Conservation (phyloP, 2,329 filamentous ascomycete genomes). For the Diaporthe humulicola region DNA sequence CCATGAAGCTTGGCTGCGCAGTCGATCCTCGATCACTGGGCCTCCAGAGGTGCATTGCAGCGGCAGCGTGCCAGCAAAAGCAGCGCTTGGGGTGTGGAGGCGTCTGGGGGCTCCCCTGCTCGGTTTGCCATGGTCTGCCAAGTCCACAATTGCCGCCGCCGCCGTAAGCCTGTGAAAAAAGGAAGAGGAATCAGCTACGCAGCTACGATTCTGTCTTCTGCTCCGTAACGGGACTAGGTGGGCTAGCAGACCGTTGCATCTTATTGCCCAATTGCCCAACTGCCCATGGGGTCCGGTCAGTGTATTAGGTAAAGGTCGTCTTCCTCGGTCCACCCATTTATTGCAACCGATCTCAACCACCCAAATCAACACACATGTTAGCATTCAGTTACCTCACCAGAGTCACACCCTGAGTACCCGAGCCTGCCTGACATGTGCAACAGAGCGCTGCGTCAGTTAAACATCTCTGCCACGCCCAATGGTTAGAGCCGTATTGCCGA, state of each 20-base stretch:
- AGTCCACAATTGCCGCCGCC: constrained; percentile 8
- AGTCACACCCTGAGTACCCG: not conserved
- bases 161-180: constrained; percentile 21
- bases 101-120: constrained; percentile 19
- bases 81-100: constrained; percentile 12
- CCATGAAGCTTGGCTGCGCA: constrained; percentile 23
- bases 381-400: not conserved
- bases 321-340: not conserved
- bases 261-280: not conserved
- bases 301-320: not conserved
- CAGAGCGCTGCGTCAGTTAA: not conserved
- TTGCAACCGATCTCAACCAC: not conserved
- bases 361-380: not conserved
- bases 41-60: constrained; percentile 23
- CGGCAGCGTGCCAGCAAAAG: constrained; percentile 24
- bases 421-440: not conserved
- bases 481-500: constrained; percentile 9
- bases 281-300: not conserved
- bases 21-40: constrained; percentile 31
- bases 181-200: not conserved
- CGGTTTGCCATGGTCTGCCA: constrained; percentile 7
- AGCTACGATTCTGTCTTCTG: not conserved
- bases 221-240: not conserved
- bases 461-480: not conserved
- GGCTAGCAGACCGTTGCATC: constrained; percentile 3